phyloP scores from a whole-genome alignment of 371 early-diverging fungal genomes.

The Mucor plumbeus region DNA sequence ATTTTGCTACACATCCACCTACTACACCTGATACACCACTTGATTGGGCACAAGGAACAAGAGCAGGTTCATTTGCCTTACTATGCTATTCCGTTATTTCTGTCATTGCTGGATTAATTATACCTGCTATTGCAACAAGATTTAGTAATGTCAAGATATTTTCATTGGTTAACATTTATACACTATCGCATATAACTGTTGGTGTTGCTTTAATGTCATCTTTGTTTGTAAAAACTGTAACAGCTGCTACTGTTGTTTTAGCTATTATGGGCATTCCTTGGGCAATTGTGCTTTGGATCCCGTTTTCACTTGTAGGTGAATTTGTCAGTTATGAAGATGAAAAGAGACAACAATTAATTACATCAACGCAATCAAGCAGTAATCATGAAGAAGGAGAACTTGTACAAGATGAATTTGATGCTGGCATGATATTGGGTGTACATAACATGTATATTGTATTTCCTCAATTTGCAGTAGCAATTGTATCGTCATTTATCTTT shows the following conservation, averaged over 20 bases:
- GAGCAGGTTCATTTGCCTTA: slow-evolving; percentile 75
- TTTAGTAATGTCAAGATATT: slow-evolving; percentile 28
- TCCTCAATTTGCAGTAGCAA: slow-evolving; percentile 74
- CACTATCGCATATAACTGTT: slow-evolving; percentile 58
- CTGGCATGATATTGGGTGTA: slow-evolving; percentile 79
- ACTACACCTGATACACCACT: slow-evolving; percentile 19
- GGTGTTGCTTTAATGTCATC: slow-evolving; percentile 62
- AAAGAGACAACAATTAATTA: slow-evolving; percentile 19
- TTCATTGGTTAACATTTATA: slow-evolving; percentile 61
- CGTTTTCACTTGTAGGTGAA: slow-evolving; percentile 78
- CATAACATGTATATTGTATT: slow-evolving; percentile 86
- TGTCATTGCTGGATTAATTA: slow-evolving; percentile 56
- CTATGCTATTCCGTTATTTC: slow-evolving; percentile 69
- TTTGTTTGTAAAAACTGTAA: slow-evolving; percentile 49
- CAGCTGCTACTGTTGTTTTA: slow-evolving; percentile 60
- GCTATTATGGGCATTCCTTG: slow-evolving; percentile 72
- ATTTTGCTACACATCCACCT: slow-evolving; percentile 43
- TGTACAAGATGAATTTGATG: slow-evolving; percentile 53
- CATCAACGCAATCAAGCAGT: background rate
- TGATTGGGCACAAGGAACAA: slow-evolving; percentile 53
- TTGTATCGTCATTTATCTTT: slow-evolving; percentile 62
- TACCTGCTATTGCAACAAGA: slow-evolving; percentile 52
- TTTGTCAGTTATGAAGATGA: slow-evolving; percentile 56
- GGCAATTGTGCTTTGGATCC: slow-evolving; percentile 78
- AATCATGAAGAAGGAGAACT: slow-evolving; percentile 15